Percentiles rank a stretch among this genome's conserved stretches.
Evolutionary conservation across 169 alveolate genomes (phyloP).

Genomic region (Hepatocystis sp.): DNA sequence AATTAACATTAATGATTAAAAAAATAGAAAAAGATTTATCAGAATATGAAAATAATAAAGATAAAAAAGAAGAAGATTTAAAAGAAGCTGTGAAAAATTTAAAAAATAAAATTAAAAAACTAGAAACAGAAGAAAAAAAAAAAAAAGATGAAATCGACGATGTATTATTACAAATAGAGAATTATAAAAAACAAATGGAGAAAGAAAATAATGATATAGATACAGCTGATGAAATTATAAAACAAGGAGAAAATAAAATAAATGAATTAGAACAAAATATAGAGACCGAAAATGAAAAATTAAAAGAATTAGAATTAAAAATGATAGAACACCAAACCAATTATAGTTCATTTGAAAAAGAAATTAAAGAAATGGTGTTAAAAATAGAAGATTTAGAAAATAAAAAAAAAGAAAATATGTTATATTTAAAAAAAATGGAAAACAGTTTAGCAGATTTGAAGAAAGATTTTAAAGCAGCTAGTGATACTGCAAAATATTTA

Average conservation of each 20-base stretch:
- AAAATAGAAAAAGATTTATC: slow-evolving; percentile 78
- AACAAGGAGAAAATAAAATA: slow-evolving; percentile 44
- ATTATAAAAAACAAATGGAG: slow-evolving; percentile 68
- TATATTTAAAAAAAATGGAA: slow-evolving; percentile 78
- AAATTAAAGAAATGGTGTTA: slow-evolving; percentile 76
- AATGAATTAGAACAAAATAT: slow-evolving; percentile 44
- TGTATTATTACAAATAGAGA: slow-evolving; percentile 75
- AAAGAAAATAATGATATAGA: slow-evolving; percentile 55
- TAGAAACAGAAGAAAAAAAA: slow-evolving; percentile 77
- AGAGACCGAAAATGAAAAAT: slow-evolving; percentile 53
- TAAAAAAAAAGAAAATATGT: slow-evolving; percentile 77
- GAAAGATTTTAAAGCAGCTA: slow-evolving; percentile 79
- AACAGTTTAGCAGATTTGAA: slow-evolving; percentile 78
- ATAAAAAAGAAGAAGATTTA: slow-evolving; percentile 78
- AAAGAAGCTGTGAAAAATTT: slow-evolving; percentile 69
- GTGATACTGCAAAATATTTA: slow-evolving; percentile 65
- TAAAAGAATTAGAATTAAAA: slow-evolving; percentile 74
- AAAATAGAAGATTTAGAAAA: slow-evolving; percentile 78
- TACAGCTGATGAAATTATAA: slow-evolving; percentile 55
- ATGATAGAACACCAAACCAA: slow-evolving; percentile 74
- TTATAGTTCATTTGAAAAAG: slow-evolving; percentile 76
- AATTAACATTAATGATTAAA: slow-evolving; percentile 79
- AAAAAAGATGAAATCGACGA: slow-evolving; percentile 78
- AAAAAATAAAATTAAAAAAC: slow-evolving; percentile 77
- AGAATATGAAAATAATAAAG: slow-evolving; percentile 78